Percentiles rank a stretch among this genome's conserved stretches.
phyloP scores from a whole-genome alignment of 2,329 filamentous ascomycete species.

The Exophiala oligosperma region DNA sequence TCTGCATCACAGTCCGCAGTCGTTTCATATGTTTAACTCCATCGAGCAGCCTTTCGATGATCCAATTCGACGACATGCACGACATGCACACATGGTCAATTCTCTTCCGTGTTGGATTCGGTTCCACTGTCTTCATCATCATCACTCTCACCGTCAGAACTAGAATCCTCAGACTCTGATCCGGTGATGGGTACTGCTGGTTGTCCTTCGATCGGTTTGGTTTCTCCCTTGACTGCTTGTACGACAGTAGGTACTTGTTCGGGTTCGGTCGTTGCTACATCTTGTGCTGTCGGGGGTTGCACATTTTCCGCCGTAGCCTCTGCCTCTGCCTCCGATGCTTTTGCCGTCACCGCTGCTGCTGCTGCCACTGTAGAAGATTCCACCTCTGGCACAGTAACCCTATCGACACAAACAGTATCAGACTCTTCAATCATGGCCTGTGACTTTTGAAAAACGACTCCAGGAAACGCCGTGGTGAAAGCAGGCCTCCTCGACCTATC shows the following conservation, averaged over 20 bases:
- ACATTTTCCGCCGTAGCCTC: no score
- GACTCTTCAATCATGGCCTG: background rate
- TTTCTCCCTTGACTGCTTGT: background rate
- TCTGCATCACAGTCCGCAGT: no score
- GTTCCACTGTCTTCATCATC: background rate
- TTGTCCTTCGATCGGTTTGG: background rate
- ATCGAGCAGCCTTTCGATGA: no score
- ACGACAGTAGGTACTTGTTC: background rate
- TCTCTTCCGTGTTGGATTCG: background rate
- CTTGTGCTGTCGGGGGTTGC: no score
- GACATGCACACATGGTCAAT: background rate
- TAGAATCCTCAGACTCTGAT: background rate
- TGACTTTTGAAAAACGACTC: conserved; percentile 14
- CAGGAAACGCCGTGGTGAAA: conserved; percentile 12
- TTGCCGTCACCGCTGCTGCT: no score
- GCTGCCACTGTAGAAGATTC: background rate
- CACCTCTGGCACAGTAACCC: no score
- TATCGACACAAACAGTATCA: background rate
- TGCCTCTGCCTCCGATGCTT: no score
- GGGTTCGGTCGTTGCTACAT: no score
- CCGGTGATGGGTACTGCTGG: background rate
- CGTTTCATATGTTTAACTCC: no score
- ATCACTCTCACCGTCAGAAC: background rate
- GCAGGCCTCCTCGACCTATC: conserved; percentile 14
- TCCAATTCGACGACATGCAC: no score